phyloP scores from a whole-genome alignment of 192 early-diverging fungal species.

The Podila epicladia region DNA sequence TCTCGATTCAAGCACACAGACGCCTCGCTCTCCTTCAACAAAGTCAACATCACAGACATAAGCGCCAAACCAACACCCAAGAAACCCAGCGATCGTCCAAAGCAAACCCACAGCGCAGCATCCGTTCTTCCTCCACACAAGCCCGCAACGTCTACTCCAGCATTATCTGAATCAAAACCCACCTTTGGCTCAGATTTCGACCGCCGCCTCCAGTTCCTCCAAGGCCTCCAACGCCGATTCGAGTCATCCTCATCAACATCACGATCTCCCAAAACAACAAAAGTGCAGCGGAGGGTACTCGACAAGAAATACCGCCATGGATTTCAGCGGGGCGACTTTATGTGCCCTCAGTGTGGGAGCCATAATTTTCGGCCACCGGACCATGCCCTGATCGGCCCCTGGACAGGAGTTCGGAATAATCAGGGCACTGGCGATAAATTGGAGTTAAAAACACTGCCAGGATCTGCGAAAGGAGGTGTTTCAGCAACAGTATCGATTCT shows the following conservation, averaged over 20 bases:
- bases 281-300: background rate
- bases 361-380: constrained; percentile 42
- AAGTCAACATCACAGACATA: too few relatives aligned
- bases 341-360: constrained; percentile 43
- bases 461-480: background rate
- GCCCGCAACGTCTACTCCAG: background rate
- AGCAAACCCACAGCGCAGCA: too few relatives aligned
- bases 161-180: background rate
- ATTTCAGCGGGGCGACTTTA: constrained; percentile 36
- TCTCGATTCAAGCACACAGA: too few relatives aligned
- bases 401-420: background rate
- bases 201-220: constrained; percentile 7
- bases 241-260: background rate
- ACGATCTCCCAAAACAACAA: background rate
- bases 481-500: background rate
- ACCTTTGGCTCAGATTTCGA: background rate
- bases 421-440: background rate
- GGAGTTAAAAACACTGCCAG: too few relatives aligned
- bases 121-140: background rate
- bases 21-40: too few relatives aligned
- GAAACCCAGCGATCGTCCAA: too few relatives aligned
- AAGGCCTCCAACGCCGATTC: background rate
- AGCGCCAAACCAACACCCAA: too few relatives aligned
- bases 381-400: background rate
- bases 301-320: constrained; percentile 15